These are phyloP conservation scores for Sporothrix variecibatus DNA, from an alignment of 2,329 filamentous ascomycete species.

Conservation along the genomic window DNA sequence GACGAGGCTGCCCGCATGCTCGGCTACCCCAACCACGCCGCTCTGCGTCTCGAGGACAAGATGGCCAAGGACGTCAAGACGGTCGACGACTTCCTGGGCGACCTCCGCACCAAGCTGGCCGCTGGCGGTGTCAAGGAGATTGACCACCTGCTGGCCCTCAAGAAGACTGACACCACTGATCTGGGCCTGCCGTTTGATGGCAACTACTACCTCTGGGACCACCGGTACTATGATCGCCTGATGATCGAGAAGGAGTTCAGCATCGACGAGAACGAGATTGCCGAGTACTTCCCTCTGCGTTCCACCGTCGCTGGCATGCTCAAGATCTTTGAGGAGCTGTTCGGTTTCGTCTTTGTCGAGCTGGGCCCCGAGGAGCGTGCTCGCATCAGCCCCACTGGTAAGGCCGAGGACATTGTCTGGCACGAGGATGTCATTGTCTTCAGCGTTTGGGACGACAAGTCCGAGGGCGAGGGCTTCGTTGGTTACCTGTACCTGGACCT, in stretches of 20 bases:
- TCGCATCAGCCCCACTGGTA: conserved; percentile 65
- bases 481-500: conserved; percentile 84
- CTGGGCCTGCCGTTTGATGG: conserved; percentile 62
- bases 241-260: conserved; percentile 80
- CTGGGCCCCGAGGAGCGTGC: conserved; percentile 66
- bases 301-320: conserved; percentile 77
- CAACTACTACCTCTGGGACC: conserved; percentile 81
- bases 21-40: conserved; percentile 75
- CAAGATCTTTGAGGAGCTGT: conserved; percentile 78
- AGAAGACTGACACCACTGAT: conserved; percentile 67
- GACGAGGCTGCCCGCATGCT: conserved; percentile 77
- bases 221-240: conserved; percentile 76
- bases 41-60: conserved; percentile 76
- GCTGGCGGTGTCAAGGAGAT: conserved; percentile 72
- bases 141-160: conserved; percentile 69
- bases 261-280: conserved; percentile 76
- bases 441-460: conserved; percentile 77
- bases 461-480: conserved; percentile 70
- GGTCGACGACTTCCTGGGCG: conserved; percentile 71
- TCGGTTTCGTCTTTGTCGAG: conserved; percentile 77
- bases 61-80: conserved; percentile 78
- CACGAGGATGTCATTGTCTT: conserved; percentile 82
- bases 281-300: conserved; percentile 80
- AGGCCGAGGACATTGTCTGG: conserved; percentile 74
- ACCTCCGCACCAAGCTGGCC: conserved; percentile 66